A percentile compares a stretch with the other conserved stretches of the same genome.
phyloP scores from a whole-genome alignment of 768 basidiomycete species.

The Imleria badia region DNA sequence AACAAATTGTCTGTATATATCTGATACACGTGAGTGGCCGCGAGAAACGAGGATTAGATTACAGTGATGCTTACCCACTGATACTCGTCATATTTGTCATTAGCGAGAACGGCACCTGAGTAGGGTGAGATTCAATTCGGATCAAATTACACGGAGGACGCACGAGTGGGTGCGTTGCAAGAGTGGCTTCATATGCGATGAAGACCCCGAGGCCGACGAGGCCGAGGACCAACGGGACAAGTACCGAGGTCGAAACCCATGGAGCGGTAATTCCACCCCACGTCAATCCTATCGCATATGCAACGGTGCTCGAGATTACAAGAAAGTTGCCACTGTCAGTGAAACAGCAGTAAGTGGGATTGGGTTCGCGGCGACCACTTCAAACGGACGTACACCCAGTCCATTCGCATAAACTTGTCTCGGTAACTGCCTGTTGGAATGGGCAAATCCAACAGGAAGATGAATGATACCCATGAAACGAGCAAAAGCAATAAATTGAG shows the following conservation, averaged over 20 bases:
- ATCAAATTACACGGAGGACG: background rate
- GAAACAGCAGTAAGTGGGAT: too few species aligned
- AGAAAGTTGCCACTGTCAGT: too few species aligned
- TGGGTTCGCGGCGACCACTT: too few species aligned
- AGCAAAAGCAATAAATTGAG: too few species aligned
- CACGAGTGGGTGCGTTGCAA: constrained; percentile 31
- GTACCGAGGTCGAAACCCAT: constrained; percentile 41
- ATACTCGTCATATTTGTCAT: background rate
- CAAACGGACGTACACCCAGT: too few species aligned
- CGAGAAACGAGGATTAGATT: too few species aligned
- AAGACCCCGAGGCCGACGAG: constrained; percentile 37
- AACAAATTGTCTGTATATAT: constrained; percentile 25
- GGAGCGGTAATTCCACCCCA: constrained; percentile 47
- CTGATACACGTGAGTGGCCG: constrained; percentile 2
- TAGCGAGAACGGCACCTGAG: constrained; percentile 8
- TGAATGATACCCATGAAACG: too few species aligned
- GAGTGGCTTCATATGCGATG: constrained; percentile 39
- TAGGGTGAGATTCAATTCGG: background rate
- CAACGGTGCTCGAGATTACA: constrained; percentile 36
- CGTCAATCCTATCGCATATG: constrained; percentile 42
- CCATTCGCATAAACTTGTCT: too few species aligned
- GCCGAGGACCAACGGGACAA: constrained; percentile 46
- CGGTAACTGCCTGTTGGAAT: too few species aligned
- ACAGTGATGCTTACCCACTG: background rate
- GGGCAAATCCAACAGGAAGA: too few species aligned